These are phyloP conservation scores for Jacaranda mimosifolia DNA, from an alignment of 257 asterid species.

Conservation along the genomic window DNA sequence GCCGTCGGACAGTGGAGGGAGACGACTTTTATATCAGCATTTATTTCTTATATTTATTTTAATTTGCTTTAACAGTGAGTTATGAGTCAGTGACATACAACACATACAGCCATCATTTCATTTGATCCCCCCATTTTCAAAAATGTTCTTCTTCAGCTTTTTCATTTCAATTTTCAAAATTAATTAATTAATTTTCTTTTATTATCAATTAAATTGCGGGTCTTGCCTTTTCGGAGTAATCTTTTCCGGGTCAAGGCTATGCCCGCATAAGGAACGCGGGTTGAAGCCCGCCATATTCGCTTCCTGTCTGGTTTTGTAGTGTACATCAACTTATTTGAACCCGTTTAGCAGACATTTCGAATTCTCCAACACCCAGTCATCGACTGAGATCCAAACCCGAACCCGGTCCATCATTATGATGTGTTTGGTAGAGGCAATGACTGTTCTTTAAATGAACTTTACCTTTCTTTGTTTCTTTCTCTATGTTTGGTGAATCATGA, in stretches of 20 bases:
- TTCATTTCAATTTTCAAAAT: not conserved
- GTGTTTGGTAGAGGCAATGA: slow-evolving; percentile 10
- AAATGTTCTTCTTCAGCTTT: slow-evolving; percentile 12
- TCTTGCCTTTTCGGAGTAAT: not conserved
- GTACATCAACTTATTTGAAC: no score
- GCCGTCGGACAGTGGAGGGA: slow-evolving; percentile 58
- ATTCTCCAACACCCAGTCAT: not conserved
- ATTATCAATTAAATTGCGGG: not conserved
- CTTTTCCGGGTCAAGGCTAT: not conserved
- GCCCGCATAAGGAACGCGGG: not conserved
- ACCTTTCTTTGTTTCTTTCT: not conserved
- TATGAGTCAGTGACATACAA: slow-evolving; percentile 23
- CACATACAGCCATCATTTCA: slow-evolving; percentile 32
- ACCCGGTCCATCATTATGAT: not conserved
- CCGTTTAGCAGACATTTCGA: no score
- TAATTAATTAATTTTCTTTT: not conserved
- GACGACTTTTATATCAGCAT: slow-evolving; percentile 46
- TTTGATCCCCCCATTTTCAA: slow-evolving; percentile 23
- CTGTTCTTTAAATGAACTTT: not conserved
- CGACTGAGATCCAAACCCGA: not conserved
- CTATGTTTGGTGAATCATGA: not conserved
- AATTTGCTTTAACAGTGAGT: slow-evolving; percentile 9
- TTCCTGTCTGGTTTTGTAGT: no score
- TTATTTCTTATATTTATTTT: not conserved
- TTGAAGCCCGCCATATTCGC: not conserved